Base-by-base conservation (phyloP, 441 rosid species). In the Jatropha podagrica region DNA sequence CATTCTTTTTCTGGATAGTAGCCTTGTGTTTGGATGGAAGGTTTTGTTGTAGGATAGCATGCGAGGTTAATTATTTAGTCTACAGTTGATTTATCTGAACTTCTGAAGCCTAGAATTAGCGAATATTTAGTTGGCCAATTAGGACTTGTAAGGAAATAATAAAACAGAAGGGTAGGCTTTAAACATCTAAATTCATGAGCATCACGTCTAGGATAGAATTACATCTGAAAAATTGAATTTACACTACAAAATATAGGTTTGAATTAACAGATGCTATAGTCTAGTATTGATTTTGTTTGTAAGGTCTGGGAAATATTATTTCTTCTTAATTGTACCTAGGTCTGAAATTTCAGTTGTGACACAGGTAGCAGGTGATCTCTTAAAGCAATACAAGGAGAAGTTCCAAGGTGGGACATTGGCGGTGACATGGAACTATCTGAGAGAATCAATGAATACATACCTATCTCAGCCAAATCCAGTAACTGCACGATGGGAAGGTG, bases 391-490 rank as follows among this genome's bases (percentile, higher is more conserved):
- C 86, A 83, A 86, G 83, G 93, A 96, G 77, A 94, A 96, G 80
- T 96, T 96, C 81, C 92, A 85, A 84, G 99, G 99, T 27, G 98
- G 99, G 78, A 87, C 97, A 32, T 81, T 96, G 79, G 72, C 96
- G 40, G 97, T 90, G 62, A 96, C 99, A 8, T 96, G 99, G 98
- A 96, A 87, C 79, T 96, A 96, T 84, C 81, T 96, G 82, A 86
- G 89, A 80, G 99, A 96, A 79, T 96, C 99, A 56, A 96, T 96
- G 99, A 90, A 83, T 76, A n/a, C 90, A 3, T 96, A 96, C 60
- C 84, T 96, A 49, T 87, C 99, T 76, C 97, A 92, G 84, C 96
- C 98, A 51, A 96, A 96, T 81, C 99, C 99, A 2, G 97, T 96
- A 64, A 85, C 97, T 71, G 90, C 90, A 13, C 89, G 99, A 42